These are phyloP conservation scores for Neolentinus lepideus DNA, from an alignment of 1,284 basidiomycete species.

Conservation along the genomic window DNA sequence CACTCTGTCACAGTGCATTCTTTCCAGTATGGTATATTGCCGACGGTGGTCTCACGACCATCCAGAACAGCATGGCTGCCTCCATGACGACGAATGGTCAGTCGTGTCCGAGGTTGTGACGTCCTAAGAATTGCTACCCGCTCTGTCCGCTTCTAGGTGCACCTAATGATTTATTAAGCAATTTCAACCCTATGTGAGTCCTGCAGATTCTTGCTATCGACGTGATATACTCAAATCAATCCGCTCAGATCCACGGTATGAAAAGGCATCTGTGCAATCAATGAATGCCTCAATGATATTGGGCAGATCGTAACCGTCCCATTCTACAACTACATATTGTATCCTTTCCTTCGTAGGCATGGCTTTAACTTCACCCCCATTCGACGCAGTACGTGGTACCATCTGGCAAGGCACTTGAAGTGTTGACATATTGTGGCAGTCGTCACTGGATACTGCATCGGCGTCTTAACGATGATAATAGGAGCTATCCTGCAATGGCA, in stretches of 20 bases:
- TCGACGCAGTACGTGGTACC: not conserved
- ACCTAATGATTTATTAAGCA: not conserved
- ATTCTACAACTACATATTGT: conserved; percentile 58
- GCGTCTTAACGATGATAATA: conserved; percentile 14
- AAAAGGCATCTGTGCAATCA: not conserved
- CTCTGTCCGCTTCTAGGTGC: not conserved
- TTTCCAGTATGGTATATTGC: not conserved
- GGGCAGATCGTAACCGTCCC: conserved; percentile 71
- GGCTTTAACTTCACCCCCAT: conserved; percentile 69
- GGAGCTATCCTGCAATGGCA: conserved; percentile 20
- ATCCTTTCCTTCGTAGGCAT: conserved; percentile 57
- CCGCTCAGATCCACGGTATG: not conserved
- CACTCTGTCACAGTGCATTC: not conserved
- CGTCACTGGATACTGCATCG: conserved; percentile 13
- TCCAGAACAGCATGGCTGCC: not conserved
- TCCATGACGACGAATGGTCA: not conserved
- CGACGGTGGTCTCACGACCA: not conserved
- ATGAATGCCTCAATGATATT: conserved; percentile 58
- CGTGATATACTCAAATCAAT: not conserved
- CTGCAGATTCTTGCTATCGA: not conserved
- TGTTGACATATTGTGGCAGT: not conserved
- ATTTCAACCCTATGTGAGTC: not conserved
- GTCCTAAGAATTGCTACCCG: not conserved
- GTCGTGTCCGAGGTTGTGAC: too few relatives aligned
- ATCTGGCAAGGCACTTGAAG: not conserved